A percentile compares a stretch with the other conserved stretches of the same genome.
Conservation (phyloP, 306 rosid genomes). For the Sechiopsis laciniata region DNA sequence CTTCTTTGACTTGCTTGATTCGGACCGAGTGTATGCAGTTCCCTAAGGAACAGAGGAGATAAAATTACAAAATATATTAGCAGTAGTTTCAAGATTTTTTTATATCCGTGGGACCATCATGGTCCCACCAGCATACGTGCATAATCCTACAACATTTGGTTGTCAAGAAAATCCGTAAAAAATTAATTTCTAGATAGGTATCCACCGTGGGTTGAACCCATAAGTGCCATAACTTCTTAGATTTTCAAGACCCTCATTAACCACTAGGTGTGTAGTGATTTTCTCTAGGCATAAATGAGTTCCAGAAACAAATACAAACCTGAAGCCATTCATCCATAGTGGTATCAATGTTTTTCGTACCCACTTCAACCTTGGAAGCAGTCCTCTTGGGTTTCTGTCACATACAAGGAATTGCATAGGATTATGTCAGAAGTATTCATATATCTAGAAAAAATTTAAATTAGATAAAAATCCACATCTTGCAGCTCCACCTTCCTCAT, state of each 20-base stretch:
- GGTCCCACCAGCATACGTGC: too few species aligned
- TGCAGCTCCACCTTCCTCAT: slow-evolving; percentile 2
- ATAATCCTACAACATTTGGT: too few species aligned
- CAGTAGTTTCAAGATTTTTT: neutral
- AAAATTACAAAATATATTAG: slow-evolving; percentile 16
- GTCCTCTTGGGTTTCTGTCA: slow-evolving; percentile 74
- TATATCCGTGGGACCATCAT: too few species aligned
- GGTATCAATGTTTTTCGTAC: slow-evolving; percentile 67
- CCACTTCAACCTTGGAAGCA: slow-evolving; percentile 87
- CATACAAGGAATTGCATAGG: neutral
- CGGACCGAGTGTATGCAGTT: slow-evolving; percentile 61
- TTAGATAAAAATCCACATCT: neutral
- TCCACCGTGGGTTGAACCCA: too few species aligned
- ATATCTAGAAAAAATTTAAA: neutral
- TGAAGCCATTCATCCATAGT: slow-evolving; percentile 89
- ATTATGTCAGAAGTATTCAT: neutral
- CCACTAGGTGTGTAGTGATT: neutral
- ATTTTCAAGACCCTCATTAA: too few species aligned
- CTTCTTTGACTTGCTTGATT: slow-evolving; percentile 67
- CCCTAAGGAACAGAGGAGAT: slow-evolving; percentile 38
- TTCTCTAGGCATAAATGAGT: neutral
- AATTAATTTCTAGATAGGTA: too few species aligned
- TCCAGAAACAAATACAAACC: slow-evolving; percentile 37
- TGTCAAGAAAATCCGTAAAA: too few species aligned
- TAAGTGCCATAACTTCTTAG: too few species aligned